Evolutionary conservation across 495 filamentous ascomycete genomes (phyloP).

Genomic region (Penicillium macrosclerotiorum): DNA sequence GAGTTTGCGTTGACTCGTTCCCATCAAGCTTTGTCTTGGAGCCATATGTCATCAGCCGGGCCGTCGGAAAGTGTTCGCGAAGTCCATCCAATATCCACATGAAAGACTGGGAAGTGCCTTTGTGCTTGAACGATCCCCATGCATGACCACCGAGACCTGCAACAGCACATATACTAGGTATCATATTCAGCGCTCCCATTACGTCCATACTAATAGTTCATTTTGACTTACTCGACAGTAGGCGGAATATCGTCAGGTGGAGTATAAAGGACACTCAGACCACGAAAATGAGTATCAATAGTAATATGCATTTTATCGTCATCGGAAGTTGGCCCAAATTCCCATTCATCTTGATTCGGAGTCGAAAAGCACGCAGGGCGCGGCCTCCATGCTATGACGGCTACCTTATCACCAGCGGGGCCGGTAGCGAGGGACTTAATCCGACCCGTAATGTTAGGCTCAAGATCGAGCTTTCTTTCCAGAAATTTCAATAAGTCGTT

Average conservation of each 20-base stretch:
- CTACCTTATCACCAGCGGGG: constrained; percentile 1
- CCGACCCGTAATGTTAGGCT: background rate
- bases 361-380: background rate
- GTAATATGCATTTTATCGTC: constrained; percentile 1
- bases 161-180: background rate
- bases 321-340: background rate
- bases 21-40: constrained; percentile 3
- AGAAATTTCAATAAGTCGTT: background rate
- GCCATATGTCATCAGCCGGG: constrained; percentile 3
- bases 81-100: constrained; percentile 4
- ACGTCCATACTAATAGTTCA: too few relatives aligned
- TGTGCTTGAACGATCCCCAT: constrained; percentile 4
- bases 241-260: background rate
- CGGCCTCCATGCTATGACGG: constrained; percentile 1
- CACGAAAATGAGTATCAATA: constrained; percentile 2
- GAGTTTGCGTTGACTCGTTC: constrained; percentile 2
- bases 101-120: constrained; percentile 1
- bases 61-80: background rate
- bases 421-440: background rate
- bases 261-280: background rate
- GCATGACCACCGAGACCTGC: constrained; percentile 2
- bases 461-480: background rate
- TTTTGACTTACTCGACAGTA: constrained; percentile 1
- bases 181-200: background rate
- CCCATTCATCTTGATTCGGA: background rate